Percentiles rank a stretch among this genome's conserved stretches.
Conservation (phyloP, 2,329 filamentous ascomycete species). For the Teratosphaeria destructans region DNA sequence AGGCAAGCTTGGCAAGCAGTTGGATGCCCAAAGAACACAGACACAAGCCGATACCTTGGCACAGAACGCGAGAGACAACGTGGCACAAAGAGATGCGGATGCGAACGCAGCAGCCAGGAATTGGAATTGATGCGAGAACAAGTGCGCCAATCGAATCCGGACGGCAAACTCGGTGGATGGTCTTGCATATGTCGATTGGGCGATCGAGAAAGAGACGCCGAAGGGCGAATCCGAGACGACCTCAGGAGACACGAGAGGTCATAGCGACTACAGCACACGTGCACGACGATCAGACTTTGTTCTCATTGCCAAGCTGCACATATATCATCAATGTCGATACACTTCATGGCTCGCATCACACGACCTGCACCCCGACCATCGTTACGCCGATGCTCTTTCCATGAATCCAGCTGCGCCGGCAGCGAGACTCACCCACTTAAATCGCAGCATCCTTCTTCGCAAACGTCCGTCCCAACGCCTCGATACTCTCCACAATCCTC, state of each 20-base stretch:
- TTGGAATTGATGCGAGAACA: conserved; percentile 27
- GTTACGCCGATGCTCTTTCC: not conserved
- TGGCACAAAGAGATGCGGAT: conserved; percentile 58
- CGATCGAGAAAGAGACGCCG: too few relatives aligned
- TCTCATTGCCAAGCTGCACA: not conserved
- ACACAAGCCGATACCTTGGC: conserved; percentile 58
- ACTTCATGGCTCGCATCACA: too few relatives aligned
- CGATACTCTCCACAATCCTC: conserved; percentile 32
- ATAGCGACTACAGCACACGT: too few relatives aligned
- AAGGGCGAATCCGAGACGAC: too few relatives aligned
- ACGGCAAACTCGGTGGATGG: not conserved
- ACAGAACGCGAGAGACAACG: conserved; percentile 56
- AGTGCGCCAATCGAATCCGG: not conserved
- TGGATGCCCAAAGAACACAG: conserved; percentile 67
- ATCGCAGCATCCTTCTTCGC: conserved; percentile 31
- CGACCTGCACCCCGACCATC: too few relatives aligned
- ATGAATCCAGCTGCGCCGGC: not conserved
- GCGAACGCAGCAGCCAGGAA: conserved; percentile 45
- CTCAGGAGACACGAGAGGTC: too few relatives aligned
- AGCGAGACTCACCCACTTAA: conserved; percentile 6
- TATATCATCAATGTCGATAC: not conserved
- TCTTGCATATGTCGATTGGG: too few relatives aligned
- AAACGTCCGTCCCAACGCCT: conserved; percentile 31
- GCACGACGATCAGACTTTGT: not conserved
- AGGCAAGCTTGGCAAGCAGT: conserved; percentile 59